phyloP scores from a whole-genome alignment of 2,329 filamentous ascomycete species.

The Nectriaceae sp. region DNA sequence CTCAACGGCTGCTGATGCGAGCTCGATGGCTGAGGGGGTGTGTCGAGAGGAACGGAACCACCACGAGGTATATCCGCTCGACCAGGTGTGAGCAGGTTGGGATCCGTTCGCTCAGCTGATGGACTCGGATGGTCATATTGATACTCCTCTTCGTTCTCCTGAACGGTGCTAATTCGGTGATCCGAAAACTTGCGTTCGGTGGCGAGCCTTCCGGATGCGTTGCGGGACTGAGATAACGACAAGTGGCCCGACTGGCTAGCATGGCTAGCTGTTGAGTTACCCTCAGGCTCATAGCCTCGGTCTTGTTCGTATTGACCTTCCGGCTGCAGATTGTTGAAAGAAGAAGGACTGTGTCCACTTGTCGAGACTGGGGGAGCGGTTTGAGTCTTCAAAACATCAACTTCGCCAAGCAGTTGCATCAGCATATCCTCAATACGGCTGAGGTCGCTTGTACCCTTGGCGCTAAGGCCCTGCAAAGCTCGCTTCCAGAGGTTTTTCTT shows the following conservation, averaged over 20 bases:
- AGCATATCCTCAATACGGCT: conserved; percentile 89
- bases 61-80: conserved; percentile 49
- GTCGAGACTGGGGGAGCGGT: conserved; percentile 42
- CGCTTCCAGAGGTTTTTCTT: conserved; percentile 92
- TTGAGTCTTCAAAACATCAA: conserved; percentile 76
- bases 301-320: conserved; percentile 68
- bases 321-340: conserved; percentile 68
- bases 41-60: conserved; percentile 56
- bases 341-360: conserved; percentile 56
- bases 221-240: conserved; percentile 57
- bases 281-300: conserved; percentile 81
- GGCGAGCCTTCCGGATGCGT: conserved; percentile 35
- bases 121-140: conserved; percentile 54
- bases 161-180: conserved; percentile 87
- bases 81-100: conserved; percentile 63
- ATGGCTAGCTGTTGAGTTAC: conserved; percentile 68
- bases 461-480: conserved; percentile 86
- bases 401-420: conserved; percentile 86
- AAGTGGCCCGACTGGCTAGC: conserved; percentile 77
- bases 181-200: conserved; percentile 64
- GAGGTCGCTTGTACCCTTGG: conserved; percentile 85
- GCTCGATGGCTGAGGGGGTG: conserved; percentile 56
- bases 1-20: conserved; percentile 50
- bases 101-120: conserved; percentile 34
- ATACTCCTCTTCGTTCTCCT: conserved; percentile 78